Conservation (phyloP, 2,329 filamentous ascomycete species). For the Cadophora luteo-olivacea region DNA sequence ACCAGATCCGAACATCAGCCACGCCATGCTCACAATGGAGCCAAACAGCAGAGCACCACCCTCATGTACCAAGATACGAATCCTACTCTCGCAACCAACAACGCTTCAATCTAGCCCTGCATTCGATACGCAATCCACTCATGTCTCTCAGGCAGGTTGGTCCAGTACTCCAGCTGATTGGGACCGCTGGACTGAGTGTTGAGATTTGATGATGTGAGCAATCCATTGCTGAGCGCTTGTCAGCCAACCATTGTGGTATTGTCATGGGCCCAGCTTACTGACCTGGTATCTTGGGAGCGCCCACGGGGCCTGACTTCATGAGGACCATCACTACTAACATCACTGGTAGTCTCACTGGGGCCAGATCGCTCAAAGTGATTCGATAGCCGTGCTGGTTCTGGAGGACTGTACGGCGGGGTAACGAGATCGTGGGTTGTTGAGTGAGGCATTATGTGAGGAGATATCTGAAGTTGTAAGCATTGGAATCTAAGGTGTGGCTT, state of each 20-base stretch:
- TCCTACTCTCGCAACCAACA: background rate
- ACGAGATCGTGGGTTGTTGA: background rate
- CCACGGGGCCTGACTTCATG: background rate
- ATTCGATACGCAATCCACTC: slow-evolving; percentile 19
- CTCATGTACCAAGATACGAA: background rate
- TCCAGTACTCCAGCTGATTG: slow-evolving; percentile 8
- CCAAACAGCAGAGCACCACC: background rate
- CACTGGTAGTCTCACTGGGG: background rate
- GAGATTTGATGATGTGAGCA: background rate
- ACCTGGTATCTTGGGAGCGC: background rate
- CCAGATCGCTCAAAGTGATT: background rate
- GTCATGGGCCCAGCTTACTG: background rate
- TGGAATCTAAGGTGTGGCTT: background rate
- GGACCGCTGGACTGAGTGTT: background rate
- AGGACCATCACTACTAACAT: background rate
- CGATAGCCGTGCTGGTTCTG: background rate
- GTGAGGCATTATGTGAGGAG: background rate
- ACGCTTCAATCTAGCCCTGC: background rate
- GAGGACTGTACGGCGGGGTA: background rate
- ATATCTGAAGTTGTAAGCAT: slow-evolving; percentile 2
- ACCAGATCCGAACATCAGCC: too few relatives aligned
- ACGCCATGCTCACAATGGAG: too few relatives aligned
- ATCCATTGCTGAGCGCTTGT: background rate
- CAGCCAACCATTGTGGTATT: too few relatives aligned
- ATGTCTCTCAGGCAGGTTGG: background rate